Evolutionary conservation across 2,329 filamentous ascomycete species (phyloP).

Genomic region (Davidsoniella neocaledoniae): DNA sequence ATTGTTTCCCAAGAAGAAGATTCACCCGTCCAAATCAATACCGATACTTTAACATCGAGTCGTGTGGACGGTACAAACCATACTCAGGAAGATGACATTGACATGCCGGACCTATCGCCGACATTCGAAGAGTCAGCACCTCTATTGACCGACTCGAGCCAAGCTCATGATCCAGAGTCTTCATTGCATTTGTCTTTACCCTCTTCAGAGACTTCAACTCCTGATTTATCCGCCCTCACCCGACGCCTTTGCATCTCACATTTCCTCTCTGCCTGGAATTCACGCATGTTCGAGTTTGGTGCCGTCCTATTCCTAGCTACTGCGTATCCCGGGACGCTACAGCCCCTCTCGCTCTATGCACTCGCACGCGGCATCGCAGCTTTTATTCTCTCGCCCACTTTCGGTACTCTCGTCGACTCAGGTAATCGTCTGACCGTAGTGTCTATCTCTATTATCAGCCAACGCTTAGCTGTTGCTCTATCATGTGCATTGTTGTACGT

Average conservation of each 20-base stretch:
- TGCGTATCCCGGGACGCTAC: conserved; percentile 40
- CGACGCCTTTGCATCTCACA: conserved; percentile 39
- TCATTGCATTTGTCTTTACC: no score
- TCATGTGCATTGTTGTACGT: conserved; percentile 31
- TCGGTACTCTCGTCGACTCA: conserved; percentile 44
- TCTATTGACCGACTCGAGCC: no score
- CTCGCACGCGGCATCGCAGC: conserved; percentile 40
- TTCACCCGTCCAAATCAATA: no score
- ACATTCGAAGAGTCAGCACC: no score
- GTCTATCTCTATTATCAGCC: conserved; percentile 28
- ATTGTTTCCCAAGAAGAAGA: no score
- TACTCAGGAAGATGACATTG: no score
- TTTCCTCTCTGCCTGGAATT: conserved; percentile 47
- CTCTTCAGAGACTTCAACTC: neutral
- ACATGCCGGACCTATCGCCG: no score
- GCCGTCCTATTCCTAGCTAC: conserved; percentile 40
- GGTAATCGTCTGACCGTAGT: conserved; percentile 33
- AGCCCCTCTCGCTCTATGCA: conserved; percentile 54
- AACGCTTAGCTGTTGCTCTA: conserved; percentile 27
- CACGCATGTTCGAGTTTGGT: conserved; percentile 46
- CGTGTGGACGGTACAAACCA: no score
- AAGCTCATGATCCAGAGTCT: no score
- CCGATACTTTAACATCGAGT: no score
- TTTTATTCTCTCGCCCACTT: conserved; percentile 37
- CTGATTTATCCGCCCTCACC: conserved; percentile 1